These are phyloP conservation scores for Tetradesmus lagerheimii DNA, from an alignment of 139 green algal genomes.

Conservation along the genomic window DNA sequence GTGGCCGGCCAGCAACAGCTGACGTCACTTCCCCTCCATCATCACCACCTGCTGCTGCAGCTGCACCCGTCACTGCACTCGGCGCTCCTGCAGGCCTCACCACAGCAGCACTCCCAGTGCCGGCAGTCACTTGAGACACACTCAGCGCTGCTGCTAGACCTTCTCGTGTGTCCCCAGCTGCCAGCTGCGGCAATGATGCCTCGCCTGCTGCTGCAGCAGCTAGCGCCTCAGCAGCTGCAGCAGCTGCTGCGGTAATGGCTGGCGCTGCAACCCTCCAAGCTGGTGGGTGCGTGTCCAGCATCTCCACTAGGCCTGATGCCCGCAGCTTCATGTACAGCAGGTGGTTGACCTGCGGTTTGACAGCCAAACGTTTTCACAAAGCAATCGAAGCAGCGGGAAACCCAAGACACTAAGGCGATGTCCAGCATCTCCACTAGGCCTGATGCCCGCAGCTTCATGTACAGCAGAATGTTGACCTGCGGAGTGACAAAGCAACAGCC, in stretches of 20 bases:
- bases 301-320: conserved; percentile 17
- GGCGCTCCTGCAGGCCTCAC: not conserved
- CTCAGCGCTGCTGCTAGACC: not conserved
- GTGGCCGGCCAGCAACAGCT: not conserved
- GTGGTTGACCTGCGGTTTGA: conserved; percentile 38
- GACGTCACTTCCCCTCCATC: not conserved
- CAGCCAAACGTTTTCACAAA: no score
- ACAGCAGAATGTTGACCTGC: conserved; percentile 47
- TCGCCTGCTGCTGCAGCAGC: not conserved
- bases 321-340: conserved; percentile 42
- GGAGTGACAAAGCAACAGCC: no score
- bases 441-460: conserved; percentile 20
- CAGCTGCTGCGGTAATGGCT: not conserved
- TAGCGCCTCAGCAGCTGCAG: not conserved
- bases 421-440: conserved; percentile 43
- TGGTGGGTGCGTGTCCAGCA: conserved; percentile 34
- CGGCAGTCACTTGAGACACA: not conserved
- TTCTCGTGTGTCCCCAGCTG: not conserved
- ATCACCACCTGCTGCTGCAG: conserved; percentile 11
- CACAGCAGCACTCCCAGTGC: not conserved
- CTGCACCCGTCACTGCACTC: not conserved
- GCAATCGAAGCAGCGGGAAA: no score
- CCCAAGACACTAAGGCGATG: no score
- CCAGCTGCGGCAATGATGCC: not conserved
- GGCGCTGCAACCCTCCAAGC: not conserved